phyloP scores from a whole-genome alignment of 192 early-diverging fungal species.

The Coemansia erecta region DNA sequence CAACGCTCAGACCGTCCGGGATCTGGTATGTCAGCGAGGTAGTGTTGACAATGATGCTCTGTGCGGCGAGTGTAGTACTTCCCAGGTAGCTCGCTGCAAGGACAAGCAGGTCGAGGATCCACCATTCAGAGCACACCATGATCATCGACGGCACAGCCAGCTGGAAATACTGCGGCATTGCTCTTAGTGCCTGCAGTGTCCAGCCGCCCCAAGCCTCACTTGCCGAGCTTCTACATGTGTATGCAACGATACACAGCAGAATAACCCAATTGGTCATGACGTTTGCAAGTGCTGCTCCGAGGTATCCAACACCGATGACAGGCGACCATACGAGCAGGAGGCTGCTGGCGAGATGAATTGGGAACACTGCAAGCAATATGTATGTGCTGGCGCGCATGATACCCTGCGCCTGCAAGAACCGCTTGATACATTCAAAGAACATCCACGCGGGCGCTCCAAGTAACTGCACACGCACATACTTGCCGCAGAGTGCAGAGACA shows the following conservation, averaged over 20 bases:
- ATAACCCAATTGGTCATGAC: conserved; percentile 76
- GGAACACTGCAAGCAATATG: conserved; percentile 67
- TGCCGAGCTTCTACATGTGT: conserved; percentile 58
- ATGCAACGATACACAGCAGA: conserved; percentile 61
- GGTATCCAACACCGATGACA: conserved; percentile 66
- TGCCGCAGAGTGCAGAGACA: conserved; percentile 65
- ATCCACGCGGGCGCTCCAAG: conserved; percentile 74
- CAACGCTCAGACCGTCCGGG: conserved; percentile 58
- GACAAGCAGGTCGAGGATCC: conserved; percentile 52
- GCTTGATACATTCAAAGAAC: conserved; percentile 80
- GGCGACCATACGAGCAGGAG: conserved; percentile 79
- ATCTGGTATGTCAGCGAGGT: conserved; percentile 55
- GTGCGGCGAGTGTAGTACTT: conserved; percentile 57
- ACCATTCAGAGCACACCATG: conserved; percentile 75
- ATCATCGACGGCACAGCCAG: conserved; percentile 74
- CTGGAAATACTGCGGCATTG: conserved; percentile 55
- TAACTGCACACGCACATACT: conserved; percentile 68
- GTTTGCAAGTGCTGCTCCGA: conserved; percentile 83
- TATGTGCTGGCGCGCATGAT: conserved; percentile 83
- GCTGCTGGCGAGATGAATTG: conserved; percentile 72
- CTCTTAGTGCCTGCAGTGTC: conserved; percentile 42
- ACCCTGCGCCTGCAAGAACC: conserved; percentile 87
- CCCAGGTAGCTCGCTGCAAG: conserved; percentile 59
- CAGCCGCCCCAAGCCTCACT: conserved; percentile 69
- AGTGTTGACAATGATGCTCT: conserved; percentile 59